Base-by-base conservation (phyloP, 2,329 filamentous ascomycete species). In the Trichoderma brevicompactum region DNA sequence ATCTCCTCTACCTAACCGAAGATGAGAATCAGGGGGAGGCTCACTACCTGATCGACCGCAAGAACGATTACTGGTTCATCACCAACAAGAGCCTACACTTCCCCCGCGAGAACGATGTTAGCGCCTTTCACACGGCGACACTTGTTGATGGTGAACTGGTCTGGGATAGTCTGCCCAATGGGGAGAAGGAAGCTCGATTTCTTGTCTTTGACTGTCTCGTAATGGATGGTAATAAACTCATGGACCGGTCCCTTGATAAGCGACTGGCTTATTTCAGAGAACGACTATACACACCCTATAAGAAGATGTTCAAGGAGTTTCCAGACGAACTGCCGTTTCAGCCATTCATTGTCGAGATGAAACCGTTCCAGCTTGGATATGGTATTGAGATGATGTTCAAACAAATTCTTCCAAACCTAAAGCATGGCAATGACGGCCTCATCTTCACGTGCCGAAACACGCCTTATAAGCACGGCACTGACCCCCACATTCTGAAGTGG, bases 371-470 rank as follows among this genome's bases (percentile, higher is more conserved):
- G 77, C 86, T 95, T 70, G 89, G 89, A 55, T 99, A 99, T 79
- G 92, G 89, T 53, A 88, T 96, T 67, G 89, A 92, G 74, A 91
- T 91, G 86, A 96, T 98, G 90, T 97, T 99, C 81, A 87, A 89
- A 70, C 85, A 94, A 65, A 87, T 96, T 50, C 87, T 98, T 34
- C 94, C 93, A 1, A 88, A 84, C 48, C 85, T 99, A 41, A 90
- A 89, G 70, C 95, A 99, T 75, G 94, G 94, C 68, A 98, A 97
- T 76, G 95, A 99, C 76, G 95, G 95, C 6, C 85, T 99, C 53
- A 97, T 99, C 74, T 99, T 98, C 79, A 98, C 95, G n/a, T 97
- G 94, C 79, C 88, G 92, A 69, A 90, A 88, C 71, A 92, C 92
- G 17, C 85, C 89, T 9, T 99, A 99, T 80, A 89, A 89, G 71